Evolutionary conservation across 192 early-diverging fungal genomes (phyloP).

Genomic region (Mortierella claussenii): DNA sequence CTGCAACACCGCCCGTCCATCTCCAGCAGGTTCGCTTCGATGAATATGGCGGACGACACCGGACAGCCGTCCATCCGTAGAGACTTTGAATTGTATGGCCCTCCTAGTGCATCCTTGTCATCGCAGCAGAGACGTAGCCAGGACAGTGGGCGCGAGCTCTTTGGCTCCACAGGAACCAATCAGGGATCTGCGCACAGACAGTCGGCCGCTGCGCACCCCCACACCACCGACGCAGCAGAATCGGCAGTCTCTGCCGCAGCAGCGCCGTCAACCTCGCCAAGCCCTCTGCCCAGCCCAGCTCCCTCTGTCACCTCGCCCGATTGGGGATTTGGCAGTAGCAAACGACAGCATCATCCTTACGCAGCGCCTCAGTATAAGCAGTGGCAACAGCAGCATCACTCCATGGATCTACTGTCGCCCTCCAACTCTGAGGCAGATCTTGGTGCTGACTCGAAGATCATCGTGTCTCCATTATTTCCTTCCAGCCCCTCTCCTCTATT

Average conservation of each 20-base stretch:
- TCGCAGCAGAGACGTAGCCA: neutral
- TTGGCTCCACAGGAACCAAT: neutral
- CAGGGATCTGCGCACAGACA: neutral
- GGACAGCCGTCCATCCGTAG: conserved; percentile 1
- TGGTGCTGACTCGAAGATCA: conserved; percentile 1
- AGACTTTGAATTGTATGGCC: conserved; percentile 9
- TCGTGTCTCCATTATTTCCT: conserved; percentile 19
- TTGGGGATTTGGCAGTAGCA: conserved; percentile 4
- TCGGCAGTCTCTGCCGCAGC: neutral
- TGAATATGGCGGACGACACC: neutral
- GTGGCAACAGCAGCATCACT: conserved; percentile 7
- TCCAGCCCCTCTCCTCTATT: conserved; percentile 14
- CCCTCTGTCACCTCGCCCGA: conserved; percentile 31
- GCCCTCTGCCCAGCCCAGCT: conserved; percentile 33
- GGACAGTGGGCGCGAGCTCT: neutral
- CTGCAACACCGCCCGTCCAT: neutral
- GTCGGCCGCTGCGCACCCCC: neutral
- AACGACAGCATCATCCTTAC: neutral
- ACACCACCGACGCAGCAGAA: neutral
- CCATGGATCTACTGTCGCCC: conserved; percentile 14
- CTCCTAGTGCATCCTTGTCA: neutral
- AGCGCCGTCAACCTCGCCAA: conserved; percentile 1
- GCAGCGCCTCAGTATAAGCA: conserved; percentile 2
- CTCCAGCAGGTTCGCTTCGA: neutral
- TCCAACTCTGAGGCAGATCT: conserved; percentile 13